phyloP scores from a whole-genome alignment of 1,284 basidiomycete genomes.

The Vanrija pseudolonga region DNA sequence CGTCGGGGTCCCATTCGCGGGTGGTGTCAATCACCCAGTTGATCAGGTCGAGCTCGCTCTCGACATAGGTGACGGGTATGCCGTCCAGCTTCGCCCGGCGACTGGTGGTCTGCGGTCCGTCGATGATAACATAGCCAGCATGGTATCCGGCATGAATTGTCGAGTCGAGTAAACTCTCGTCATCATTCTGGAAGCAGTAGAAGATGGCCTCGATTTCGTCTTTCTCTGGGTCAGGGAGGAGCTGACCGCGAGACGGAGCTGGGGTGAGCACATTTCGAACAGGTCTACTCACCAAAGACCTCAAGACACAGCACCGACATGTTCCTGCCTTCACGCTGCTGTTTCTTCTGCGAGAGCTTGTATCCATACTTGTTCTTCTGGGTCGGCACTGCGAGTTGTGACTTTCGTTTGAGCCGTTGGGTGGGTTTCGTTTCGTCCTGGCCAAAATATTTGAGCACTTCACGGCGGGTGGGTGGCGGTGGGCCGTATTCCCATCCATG shows the following conservation, averaged over 20 bases:
- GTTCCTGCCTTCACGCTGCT: conserved; percentile 62
- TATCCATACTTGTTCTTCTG: conserved; percentile 67
- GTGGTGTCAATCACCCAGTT: conserved; percentile 75
- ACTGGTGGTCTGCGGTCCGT: conserved; percentile 25
- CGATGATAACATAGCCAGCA: conserved; percentile 63
- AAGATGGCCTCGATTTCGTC: conserved; percentile 72
- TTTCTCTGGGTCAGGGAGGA: conserved; percentile 65
- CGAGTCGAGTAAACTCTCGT: conserved; percentile 51
- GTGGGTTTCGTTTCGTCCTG: conserved; percentile 26
- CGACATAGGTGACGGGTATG: conserved; percentile 58
- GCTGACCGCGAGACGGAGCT: conserved; percentile 51
- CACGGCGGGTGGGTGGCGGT: conserved; percentile 57
- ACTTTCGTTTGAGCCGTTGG: neutral
- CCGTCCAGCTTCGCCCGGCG: conserved; percentile 38
- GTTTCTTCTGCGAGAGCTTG: conserved; percentile 57
- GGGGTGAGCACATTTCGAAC: neutral
- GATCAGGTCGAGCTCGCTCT: conserved; percentile 75
- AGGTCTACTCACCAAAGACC: conserved; percentile 64
- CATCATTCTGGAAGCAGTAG: conserved; percentile 63
- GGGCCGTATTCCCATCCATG: conserved; percentile 74
- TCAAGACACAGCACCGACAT: conserved; percentile 83
- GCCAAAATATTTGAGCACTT: conserved; percentile 56
- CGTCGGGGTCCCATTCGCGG: conserved; percentile 79
- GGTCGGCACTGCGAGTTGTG: conserved; percentile 72
- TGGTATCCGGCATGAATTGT: conserved; percentile 48